These are phyloP conservation scores for Wickerhamiella domercqiae DNA, from an alignment of 805 yeast genomes.

Conservation along the genomic window DNA sequence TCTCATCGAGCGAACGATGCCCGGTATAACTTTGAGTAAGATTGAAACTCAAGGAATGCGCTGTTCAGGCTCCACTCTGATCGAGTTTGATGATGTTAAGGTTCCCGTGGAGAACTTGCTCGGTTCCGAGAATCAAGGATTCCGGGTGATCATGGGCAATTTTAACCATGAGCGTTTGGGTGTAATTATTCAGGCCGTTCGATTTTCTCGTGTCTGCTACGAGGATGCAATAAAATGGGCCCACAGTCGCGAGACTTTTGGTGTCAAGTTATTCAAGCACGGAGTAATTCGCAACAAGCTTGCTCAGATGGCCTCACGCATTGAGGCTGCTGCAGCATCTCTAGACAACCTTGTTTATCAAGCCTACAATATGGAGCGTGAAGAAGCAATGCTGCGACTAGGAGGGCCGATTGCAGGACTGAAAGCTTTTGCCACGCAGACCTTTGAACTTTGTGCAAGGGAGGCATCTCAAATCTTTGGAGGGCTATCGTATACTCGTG, in stretches of 20 bases:
- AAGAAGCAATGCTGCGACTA: slow-evolving; percentile 28
- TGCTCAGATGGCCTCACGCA: slow-evolving; percentile 29
- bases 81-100: slow-evolving; percentile 31
- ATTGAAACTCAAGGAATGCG: slow-evolving; percentile 30
- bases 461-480: slow-evolving; percentile 33
- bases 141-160: slow-evolving; percentile 31
- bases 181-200: slow-evolving; percentile 27
- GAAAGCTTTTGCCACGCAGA: slow-evolving; percentile 29
- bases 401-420: slow-evolving; percentile 32
- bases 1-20: slow-evolving; percentile 26
- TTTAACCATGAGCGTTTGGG: slow-evolving; percentile 33
- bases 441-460: slow-evolving; percentile 30
- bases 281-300: slow-evolving; percentile 30
- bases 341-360: slow-evolving; percentile 27
- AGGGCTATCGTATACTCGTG: slow-evolving; percentile 29
- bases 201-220: slow-evolving; percentile 29
- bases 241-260: slow-evolving; percentile 30
- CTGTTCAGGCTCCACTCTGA: slow-evolving; percentile 28
- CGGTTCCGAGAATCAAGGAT: slow-evolving; percentile 30
- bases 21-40: slow-evolving; percentile 26
- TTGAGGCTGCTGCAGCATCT: slow-evolving; percentile 29
- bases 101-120: slow-evolving; percentile 31
- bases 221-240: slow-evolving; percentile 31
- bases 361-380: slow-evolving; percentile 23
- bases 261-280: slow-evolving; percentile 29